Conservation (phyloP, 2,329 filamentous ascomycete species). For the Talaromyces albobiverticillius region DNA sequence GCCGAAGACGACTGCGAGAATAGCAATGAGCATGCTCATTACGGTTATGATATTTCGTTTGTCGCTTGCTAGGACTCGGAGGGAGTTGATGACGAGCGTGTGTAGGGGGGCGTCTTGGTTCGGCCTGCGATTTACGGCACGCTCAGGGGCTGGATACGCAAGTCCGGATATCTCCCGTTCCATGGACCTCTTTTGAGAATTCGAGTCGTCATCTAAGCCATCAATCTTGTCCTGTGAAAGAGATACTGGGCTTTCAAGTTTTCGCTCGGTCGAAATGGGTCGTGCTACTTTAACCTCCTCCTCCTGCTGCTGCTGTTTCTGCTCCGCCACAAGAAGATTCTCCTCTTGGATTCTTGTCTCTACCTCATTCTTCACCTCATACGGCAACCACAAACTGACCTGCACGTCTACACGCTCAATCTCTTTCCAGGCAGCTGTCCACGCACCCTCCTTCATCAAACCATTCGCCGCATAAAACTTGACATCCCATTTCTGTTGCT, state of each 20-base stretch:
- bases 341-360: conserved; percentile 46
- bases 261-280: background rate
- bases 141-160: background rate
- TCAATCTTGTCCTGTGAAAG: conserved; percentile 14
- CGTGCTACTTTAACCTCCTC: conserved; percentile 15
- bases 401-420: conserved; percentile 99
- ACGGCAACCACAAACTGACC: conserved; percentile 67
- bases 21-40: conserved; percentile 45
- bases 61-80: conserved; percentile 52
- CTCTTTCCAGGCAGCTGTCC: conserved; percentile 91
- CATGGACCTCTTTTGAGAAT: conserved; percentile 16
- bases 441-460: conserved; percentile 85
- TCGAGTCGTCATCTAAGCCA: conserved; percentile 13
- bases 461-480: conserved; percentile 95
- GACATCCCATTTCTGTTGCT: conserved; percentile 58
- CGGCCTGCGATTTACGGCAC: background rate
- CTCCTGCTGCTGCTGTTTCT: conserved; percentile 18
- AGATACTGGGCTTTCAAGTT: background rate
- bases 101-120: conserved; percentile 49
- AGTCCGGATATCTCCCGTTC: background rate
- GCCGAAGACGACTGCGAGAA: conserved; percentile 22
- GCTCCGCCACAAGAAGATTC: conserved; percentile 18
- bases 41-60: conserved; percentile 45
- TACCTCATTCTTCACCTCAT: conserved; percentile 50
- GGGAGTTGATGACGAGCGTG: conserved; percentile 53